Evolutionary conservation across 345 rosid genomes (phyloP), one percentile per base, ranked within the genome.

Genomic region (Rhodomyrtus tomentosa): DNA sequence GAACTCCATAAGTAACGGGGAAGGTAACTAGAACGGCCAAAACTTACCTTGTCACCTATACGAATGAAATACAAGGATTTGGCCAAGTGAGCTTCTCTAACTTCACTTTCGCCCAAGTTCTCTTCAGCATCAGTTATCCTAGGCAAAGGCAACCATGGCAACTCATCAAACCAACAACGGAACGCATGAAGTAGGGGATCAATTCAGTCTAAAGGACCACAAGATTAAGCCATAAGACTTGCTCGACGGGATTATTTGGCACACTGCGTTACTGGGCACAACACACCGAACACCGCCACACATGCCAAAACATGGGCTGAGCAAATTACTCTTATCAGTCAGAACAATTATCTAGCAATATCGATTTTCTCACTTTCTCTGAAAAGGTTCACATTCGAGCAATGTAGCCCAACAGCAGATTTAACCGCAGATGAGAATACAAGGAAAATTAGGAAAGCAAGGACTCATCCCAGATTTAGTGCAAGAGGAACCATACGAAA

Each of bases 71-170:
- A 93, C 86, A 98, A 84, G 86, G 99, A 94, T 88, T 96, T 98
- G 15, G 99, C 98, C 86, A 98, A 91, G 91, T 98, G 99, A 62
- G 99, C 96, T 93, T 97, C 99, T 84, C 98, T 92, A 68, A 96
- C 98, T 93, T 97, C 99, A 89, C 99, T 97, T 89, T 97, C 99
- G 29, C 99, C 99, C 87, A 97, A 90, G 86, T 97, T 96, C 84
- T 97, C 99, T 92, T 95, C 99, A 84, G 99, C 99, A 87, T 97
- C 99, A 40, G 98, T 93, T 88, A 97, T 97, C 92, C 99, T 97
- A 87, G 55, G 83, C 68, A 87, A 82, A 81, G 81, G 81, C 32
- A 84, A 74, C 36, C 42, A 53, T 59, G 58, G 83, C 24, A 81
- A 81, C 82, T 29, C 53, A 80, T 80, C 82, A 81, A 50, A 81